These are phyloP conservation scores for Mycena galericulata DNA, from an alignment of 768 basidiomycete genomes.

Conservation along the genomic window DNA sequence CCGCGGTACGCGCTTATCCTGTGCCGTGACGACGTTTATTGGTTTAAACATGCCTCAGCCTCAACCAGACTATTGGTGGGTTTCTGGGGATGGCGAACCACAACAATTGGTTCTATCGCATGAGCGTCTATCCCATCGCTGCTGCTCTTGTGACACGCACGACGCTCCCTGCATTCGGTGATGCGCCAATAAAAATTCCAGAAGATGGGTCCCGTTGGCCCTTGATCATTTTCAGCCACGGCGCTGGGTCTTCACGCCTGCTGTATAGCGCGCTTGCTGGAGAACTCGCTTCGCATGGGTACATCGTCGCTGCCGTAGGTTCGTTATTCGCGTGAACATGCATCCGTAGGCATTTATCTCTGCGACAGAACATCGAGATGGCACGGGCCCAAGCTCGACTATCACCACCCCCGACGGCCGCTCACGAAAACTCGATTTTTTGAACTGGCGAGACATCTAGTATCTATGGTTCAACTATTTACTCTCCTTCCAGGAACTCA, in stretches of 20 bases:
- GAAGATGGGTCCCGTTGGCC: conserved; percentile 5
- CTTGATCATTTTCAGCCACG: conserved; percentile 4
- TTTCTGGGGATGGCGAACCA: conserved; percentile 5
- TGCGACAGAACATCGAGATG: conserved; percentile 7
- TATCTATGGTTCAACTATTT: background rate
- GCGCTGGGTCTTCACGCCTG: conserved; percentile 4
- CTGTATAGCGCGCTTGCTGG: conserved; percentile 3
- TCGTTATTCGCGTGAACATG: background rate
- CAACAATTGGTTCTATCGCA: conserved; percentile 2
- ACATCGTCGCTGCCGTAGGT: conserved; percentile 11
- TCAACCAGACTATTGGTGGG: conserved; percentile 1
- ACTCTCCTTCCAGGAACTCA: background rate
- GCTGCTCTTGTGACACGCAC: conserved; percentile 4
- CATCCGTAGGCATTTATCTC: background rate
- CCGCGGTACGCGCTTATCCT: background rate
- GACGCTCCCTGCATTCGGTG: background rate
- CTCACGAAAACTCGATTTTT: conserved; percentile 3
- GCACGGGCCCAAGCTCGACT: conserved; percentile 5
- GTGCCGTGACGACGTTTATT: background rate
- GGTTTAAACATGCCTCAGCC: background rate
- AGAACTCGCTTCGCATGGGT: conserved; percentile 8
- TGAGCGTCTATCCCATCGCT: conserved; percentile 1
- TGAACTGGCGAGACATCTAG: conserved; percentile 8
- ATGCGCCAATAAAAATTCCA: conserved; percentile 3
- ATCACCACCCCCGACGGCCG: conserved; percentile 7